Evolutionary conservation across 352 stramenopile genomes (phyloP), one percentile per base, ranked within the genome.

Genomic region (Phytophthora constricta): DNA sequence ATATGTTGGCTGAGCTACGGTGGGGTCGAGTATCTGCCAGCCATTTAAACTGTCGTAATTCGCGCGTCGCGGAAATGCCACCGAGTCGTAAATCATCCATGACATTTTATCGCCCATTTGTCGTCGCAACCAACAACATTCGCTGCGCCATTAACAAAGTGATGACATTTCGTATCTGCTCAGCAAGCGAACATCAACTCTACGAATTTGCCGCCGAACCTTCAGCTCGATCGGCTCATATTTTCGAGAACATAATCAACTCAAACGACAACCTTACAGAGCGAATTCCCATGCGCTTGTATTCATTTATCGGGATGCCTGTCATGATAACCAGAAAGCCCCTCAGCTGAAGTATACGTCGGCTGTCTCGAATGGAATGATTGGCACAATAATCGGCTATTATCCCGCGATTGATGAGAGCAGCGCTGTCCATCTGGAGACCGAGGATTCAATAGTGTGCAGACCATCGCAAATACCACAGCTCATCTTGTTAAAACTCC

Each of bases 301-400:
- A 43, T 1, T 62, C 52, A 4, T 62, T 47, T 45, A 54, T 62
- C 14, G 55, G 55, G 2, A 62, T 62, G 55, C 42, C 55, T 4
- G 17, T 62, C 14, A 62, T 54, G 42, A 9, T 62, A 4, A 54
- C 55, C 0, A 9, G 43, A 3, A 62, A 62, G 28, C 43, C 51
- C 42, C 55, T 1, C 5, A 47, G 5, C 28, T 62, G 2, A 1
- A 54, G 1, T 19, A 54, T 17, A 27, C 43, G 3, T 9, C 43
- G 17, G 26, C 52, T 2, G 45, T 62, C 5, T 42, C 55, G 2
- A 62, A 62, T 33, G 55, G 55, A 5, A 47, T 46, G 2, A 22
- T 62, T 2, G 55, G 42, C 0, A 55, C 42, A 5, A 39, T 62
- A 16, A 22, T 54, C 2, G 54, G 54, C 0, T 62, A 50, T 16